phyloP scores from a whole-genome alignment of 108 stramenopile genomes.

The Poteriospumella lacustris region DNA sequence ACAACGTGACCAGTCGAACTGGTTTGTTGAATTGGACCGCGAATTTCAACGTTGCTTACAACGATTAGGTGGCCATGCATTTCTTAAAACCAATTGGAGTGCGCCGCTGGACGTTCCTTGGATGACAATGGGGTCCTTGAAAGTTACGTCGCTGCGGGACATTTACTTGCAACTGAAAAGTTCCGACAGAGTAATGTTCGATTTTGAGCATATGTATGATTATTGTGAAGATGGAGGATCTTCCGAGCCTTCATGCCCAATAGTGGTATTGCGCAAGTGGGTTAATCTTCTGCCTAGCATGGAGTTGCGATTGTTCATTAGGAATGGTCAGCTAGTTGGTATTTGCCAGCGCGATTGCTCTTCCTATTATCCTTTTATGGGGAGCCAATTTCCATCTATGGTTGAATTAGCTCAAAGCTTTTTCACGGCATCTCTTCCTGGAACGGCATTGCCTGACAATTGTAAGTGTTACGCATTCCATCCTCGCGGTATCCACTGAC shows the following conservation, averaged over 20 bases:
- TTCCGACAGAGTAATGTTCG: conserved; percentile 76
- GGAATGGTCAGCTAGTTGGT: conserved; percentile 26
- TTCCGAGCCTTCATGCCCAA: conserved; percentile 31
- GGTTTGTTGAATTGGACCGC: no score
- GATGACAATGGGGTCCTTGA: conserved; percentile 80
- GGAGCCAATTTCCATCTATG: conserved; percentile 14
- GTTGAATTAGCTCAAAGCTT: conserved; percentile 46
- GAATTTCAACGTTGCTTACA: no score
- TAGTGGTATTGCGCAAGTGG: conserved; percentile 80
- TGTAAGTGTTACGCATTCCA: conserved; percentile 16
- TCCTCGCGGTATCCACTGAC: neutral
- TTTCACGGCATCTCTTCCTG: conserved; percentile 49
- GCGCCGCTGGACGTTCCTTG: conserved; percentile 81
- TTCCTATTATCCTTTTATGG: conserved; percentile 15
- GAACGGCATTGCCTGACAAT: conserved; percentile 21
- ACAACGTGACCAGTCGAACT: no score
- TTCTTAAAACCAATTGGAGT: conserved; percentile 74
- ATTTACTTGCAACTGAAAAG: conserved; percentile 84
- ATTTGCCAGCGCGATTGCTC: conserved; percentile 38
- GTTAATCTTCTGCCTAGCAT: conserved; percentile 82
- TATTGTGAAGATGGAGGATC: conserved; percentile 36
- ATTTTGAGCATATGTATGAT: conserved; percentile 71
- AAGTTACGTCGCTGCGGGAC: conserved; percentile 75
- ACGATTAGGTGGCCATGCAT: neutral
- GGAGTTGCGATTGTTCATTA: conserved; percentile 89